Conservation (phyloP, 306 rosid species). For the Lathyrus oleraceus region DNA sequence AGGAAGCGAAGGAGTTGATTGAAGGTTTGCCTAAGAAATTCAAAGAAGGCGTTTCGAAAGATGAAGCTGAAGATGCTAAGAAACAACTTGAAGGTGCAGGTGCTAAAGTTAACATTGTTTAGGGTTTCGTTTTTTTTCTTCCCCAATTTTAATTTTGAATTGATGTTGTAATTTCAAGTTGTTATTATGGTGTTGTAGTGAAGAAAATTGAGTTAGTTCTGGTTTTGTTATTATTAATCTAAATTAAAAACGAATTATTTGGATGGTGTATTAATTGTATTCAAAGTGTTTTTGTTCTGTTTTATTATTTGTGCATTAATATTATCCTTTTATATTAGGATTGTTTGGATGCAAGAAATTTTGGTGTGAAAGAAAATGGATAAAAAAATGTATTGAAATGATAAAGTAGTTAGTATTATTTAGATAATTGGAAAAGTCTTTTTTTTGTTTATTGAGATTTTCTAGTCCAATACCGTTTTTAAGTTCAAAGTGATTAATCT, state of each 20-base stretch:
- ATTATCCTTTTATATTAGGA: no score
- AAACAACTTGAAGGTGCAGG: conserved; percentile 95
- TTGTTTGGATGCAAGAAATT: no score
- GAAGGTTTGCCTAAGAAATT: conserved; percentile 95
- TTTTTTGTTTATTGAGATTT: no score
- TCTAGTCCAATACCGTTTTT: no score
- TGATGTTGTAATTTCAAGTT: neutral
- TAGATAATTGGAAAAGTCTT: no score
- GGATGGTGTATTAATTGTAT: neutral
- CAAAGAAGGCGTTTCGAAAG: conserved; percentile 73
- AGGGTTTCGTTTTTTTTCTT: conserved; percentile 21
- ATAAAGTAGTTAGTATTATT: no score
- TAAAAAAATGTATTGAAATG: no score
- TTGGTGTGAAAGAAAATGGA: no score
- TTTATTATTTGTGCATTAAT: no score
- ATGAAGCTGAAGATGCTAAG: conserved; percentile 92
- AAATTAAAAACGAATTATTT: neutral
- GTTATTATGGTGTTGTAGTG: neutral
- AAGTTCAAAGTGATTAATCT: no score
- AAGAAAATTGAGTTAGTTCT: neutral
- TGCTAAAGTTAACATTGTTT: conserved; percentile 73
- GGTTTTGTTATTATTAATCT: neutral
- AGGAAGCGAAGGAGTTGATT: conserved; percentile 90
- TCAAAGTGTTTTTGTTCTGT: neutral
- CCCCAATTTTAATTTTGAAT: neutral